Conservation (phyloP, 1,284 basidiomycete genomes). For the Xanthoconium separans region DNA sequence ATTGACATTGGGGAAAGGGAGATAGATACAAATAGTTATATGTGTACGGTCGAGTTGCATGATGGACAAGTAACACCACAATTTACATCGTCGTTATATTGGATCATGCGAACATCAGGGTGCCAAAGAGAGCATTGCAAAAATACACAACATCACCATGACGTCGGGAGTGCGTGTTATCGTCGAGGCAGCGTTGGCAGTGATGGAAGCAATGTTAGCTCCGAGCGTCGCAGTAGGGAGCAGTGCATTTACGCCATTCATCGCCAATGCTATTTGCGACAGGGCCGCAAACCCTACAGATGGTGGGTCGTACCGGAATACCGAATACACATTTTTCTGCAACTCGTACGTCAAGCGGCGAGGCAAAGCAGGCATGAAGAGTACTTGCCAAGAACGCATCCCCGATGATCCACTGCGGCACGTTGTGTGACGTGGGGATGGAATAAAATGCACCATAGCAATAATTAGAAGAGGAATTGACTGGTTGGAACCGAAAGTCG, state of each 20-base stretch:
- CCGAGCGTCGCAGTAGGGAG: constrained; percentile 29
- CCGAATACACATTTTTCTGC: constrained; percentile 35
- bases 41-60: no score
- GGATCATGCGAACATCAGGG: background rate
- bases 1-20: no score
- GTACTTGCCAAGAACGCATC: constrained; percentile 27
- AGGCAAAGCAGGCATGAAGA: background rate
- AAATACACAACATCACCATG: constrained; percentile 6
- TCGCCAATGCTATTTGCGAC: constrained; percentile 24
- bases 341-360: constrained; percentile 2
- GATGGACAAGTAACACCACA: no score
- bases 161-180: background rate
- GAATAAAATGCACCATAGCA: constrained; percentile 31
- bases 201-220: constrained; percentile 11
- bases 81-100: no score
- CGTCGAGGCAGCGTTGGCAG: constrained; percentile 13
- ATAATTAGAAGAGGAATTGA: constrained; percentile 3
- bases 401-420: constrained; percentile 30
- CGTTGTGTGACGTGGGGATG: constrained; percentile 11
- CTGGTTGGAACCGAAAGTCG: constrained; percentile 24
- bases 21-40: no score
- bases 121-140: constrained; percentile 11
- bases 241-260: constrained; percentile 23
- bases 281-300: constrained; percentile 32
- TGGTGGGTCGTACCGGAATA: constrained; percentile 31